phyloP scores from a whole-genome alignment of 148 eudicot genomes.

The Bassia scoparia region DNA sequence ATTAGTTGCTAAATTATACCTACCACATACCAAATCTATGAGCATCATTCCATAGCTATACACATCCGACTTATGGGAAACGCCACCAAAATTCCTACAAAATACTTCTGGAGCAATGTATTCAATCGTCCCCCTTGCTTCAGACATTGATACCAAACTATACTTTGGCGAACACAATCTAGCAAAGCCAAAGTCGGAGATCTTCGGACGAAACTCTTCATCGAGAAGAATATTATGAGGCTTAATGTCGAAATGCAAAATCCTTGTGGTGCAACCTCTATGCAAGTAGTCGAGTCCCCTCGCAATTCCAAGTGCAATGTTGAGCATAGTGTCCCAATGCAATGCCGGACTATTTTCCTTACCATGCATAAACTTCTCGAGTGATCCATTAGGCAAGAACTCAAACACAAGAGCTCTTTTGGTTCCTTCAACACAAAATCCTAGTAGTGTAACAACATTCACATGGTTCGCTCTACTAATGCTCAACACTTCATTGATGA shows the following conservation, averaged over 20 bases:
- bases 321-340: no score
- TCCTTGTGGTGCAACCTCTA: no score
- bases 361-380: slow-evolving; percentile 8
- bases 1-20: no score
- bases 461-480: slow-evolving; percentile 57
- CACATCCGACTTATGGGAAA: slow-evolving; percentile 23
- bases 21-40: slow-evolving; percentile 15
- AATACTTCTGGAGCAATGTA: no score
- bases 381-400: slow-evolving; percentile 56
- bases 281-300: slow-evolving; percentile 19
- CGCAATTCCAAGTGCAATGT: no score
- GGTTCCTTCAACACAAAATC: no score
- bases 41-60: slow-evolving; percentile 29
- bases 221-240: no score
- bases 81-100: slow-evolving; percentile 12
- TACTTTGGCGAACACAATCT: slow-evolving; percentile 20
- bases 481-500: slow-evolving; percentile 52
- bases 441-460: slow-evolving; percentile 54
- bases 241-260: no score
- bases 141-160: slow-evolving; percentile 21
- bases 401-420: slow-evolving; percentile 60
- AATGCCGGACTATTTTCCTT: neutral
- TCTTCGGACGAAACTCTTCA: no score
- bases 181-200: slow-evolving; percentile 38
- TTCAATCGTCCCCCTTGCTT: slow-evolving; percentile 26